Percentiles rank a stretch among this genome's conserved stretches.
phyloP scores from a whole-genome alignment of 2,329 filamentous ascomycete species.

The Cercospora zeina region DNA sequence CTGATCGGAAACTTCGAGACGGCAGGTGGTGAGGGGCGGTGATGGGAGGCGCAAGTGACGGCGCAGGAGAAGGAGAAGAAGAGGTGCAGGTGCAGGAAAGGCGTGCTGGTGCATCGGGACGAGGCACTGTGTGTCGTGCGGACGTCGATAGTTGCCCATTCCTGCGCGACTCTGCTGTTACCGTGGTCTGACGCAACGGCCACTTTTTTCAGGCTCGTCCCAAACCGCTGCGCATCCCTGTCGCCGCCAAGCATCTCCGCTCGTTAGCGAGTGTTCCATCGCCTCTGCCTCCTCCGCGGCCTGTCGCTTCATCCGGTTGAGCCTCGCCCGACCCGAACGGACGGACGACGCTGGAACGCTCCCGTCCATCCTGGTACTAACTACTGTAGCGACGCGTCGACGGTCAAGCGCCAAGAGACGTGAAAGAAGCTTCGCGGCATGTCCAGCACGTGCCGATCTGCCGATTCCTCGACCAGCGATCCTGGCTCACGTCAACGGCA shows the following conservation, averaged over 20 bases:
- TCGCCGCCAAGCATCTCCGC: neutral
- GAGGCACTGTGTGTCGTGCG: neutral
- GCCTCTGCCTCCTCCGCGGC: too few species aligned
- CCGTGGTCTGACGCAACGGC: constrained; percentile 12
- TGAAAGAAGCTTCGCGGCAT: neutral
- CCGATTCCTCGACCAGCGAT: neutral
- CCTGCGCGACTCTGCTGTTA: neutral
- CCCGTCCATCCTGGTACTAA: too few species aligned
- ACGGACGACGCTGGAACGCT: constrained; percentile 3
- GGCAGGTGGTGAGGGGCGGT: neutral
- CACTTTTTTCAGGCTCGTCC: constrained; percentile 10
- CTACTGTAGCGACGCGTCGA: too few species aligned
- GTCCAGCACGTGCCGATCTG: constrained; percentile 13
- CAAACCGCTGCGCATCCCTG: constrained; percentile 5
- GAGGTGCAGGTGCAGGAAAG: constrained; percentile 1
- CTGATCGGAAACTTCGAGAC: constrained; percentile 12
- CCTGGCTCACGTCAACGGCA: neutral
- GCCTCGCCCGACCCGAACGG: neutral
- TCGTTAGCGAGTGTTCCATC: too few species aligned
- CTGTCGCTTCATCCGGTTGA: neutral
- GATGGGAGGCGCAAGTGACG: constrained; percentile 6
- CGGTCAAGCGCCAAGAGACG: too few species aligned
- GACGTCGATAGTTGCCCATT: neutral
- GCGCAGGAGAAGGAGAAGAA: neutral
- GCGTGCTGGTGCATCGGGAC: neutral